Evolutionary conservation across 2,329 filamentous ascomycete genomes (phyloP), one percentile per base, ranked within the genome.

Genomic region (Sporothrix inflata): DNA sequence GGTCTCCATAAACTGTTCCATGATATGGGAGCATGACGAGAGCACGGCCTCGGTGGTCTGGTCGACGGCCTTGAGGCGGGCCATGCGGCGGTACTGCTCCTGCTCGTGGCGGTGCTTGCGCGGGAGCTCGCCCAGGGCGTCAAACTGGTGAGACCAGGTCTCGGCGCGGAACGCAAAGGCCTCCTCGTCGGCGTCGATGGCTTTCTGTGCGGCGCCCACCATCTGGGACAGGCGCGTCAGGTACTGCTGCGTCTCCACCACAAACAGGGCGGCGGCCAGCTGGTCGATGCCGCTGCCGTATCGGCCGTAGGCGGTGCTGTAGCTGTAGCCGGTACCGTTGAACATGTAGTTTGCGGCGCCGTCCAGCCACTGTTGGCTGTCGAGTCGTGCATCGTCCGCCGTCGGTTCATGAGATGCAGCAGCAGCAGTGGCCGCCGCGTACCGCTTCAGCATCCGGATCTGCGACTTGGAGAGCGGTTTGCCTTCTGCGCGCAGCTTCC

Each of bases 21-120:
- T 69, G 6, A 74, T 30, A 38, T 70, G 34, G 2, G 66, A 61
- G 47, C 69, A 71, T 1, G 69, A 66, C 6, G 42, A 5, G 34
- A 70, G 45, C 6, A 72, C 63, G 4, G 71, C 24, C 1, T 57
- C 55, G 3, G 57, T 61, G 1, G 68, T 65, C n/a, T 73, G 68
- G 24, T 75, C 72, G 19, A 73, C 57, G 0, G 71, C 70, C 53
- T 72, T 72, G 27, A 74, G 40, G 34, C 63, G 57, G 2, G 75
- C 74, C 75, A 75, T 75, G 55, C 67, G 71, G 7, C 71, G 69
- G 67, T 75, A 76, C 61, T 55, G 42, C 27, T 49, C 30, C 61
- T 69, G 63, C 34, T 73, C 72, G 4, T 40, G 49, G 14, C 16
- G 40, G 16, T 24, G 27, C 24, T 14, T 45, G 19, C 21, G 16